Evolutionary conservation across 805 yeast species (phyloP).

Genomic region (Candida wancherniae): DNA sequence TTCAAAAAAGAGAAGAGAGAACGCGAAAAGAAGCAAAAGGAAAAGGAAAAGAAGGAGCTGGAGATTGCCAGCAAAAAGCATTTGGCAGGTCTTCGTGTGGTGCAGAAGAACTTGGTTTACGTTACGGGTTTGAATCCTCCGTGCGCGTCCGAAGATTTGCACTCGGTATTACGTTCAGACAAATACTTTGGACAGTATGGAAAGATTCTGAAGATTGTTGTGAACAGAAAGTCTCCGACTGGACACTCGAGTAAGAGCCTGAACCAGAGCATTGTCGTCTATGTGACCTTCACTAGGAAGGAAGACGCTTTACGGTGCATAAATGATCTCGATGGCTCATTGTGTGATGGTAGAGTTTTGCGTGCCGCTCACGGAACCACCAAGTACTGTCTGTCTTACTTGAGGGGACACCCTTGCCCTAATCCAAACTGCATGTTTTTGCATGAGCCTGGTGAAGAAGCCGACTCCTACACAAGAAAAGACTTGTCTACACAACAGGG

Average conservation of each 20-base stretch:
- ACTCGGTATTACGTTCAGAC: slow-evolving; percentile 76
- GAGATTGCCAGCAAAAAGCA: slow-evolving; percentile 83
- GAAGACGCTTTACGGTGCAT: slow-evolving; percentile 96
- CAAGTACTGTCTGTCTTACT: slow-evolving; percentile 93
- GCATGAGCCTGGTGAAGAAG: slow-evolving; percentile 99
- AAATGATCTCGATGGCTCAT: slow-evolving; percentile 85
- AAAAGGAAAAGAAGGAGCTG: slow-evolving; percentile 86
- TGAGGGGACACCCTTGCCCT: slow-evolving; percentile 94
- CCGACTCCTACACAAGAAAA: slow-evolving; percentile 90
- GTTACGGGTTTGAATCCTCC: slow-evolving; percentile 93
- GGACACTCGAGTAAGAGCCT: slow-evolving; percentile 32
- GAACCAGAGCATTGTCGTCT: slow-evolving; percentile 85
- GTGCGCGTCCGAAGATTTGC: slow-evolving; percentile 77
- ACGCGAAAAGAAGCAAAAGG: slow-evolving; percentile 75
- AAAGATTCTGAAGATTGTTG: slow-evolving; percentile 87
- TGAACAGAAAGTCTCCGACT: slow-evolving; percentile 65
- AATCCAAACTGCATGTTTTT: slow-evolving; percentile 98
- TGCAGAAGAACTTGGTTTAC: slow-evolving; percentile 93
- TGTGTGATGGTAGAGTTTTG: slow-evolving; percentile 83
- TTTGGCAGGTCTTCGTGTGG: slow-evolving; percentile 95
- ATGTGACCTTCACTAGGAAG: slow-evolving; percentile 86
- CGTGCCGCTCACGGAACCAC: slow-evolving; percentile 98
- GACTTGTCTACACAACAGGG: slow-evolving; percentile 76
- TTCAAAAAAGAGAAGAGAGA: slow-evolving; percentile 76
- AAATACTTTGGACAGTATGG: slow-evolving; percentile 99